Evolutionary conservation across 495 filamentous ascomycete genomes (phyloP).

Genomic region (Tuber umbilicatum): DNA sequence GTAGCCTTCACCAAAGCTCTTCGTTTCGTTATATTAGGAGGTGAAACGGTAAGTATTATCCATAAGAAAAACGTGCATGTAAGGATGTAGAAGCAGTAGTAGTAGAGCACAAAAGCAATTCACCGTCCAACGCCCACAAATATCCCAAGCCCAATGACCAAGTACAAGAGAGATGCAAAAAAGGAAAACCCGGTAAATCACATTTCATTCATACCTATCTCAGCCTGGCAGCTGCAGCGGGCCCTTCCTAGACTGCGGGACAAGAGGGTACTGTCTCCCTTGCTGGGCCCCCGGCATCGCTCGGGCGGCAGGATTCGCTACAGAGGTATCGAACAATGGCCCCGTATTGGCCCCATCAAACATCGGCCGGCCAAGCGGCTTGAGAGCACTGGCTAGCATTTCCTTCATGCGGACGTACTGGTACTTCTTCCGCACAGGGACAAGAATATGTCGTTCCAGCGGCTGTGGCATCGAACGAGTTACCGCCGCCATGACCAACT

Average conservation of each 20-base stretch:
- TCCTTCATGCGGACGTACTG: slow-evolving; percentile 81
- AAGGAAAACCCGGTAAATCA: neutral
- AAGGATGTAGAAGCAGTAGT: neutral
- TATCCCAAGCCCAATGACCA: neutral
- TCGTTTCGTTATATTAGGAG: neutral
- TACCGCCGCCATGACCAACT: slow-evolving; percentile 78
- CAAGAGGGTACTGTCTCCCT: neutral
- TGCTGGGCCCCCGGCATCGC: neutral
- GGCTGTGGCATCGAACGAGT: slow-evolving; percentile 67
- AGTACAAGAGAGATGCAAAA: neutral
- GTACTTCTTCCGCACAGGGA: slow-evolving; percentile 66
- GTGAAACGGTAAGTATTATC: neutral
- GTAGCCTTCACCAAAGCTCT: neutral
- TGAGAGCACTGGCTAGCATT: slow-evolving; percentile 71
- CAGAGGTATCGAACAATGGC: slow-evolving; percentile 13
- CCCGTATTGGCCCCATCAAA: slow-evolving; percentile 7
- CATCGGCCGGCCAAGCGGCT: slow-evolving; percentile 22
- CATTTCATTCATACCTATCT: neutral
- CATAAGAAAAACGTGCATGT: neutral
- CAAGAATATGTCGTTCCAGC: slow-evolving; percentile 58
- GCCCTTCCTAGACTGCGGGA: neutral
- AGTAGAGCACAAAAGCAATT: neutral
- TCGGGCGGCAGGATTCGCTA: neutral
- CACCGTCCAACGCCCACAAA: neutral
- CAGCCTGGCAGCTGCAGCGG: neutral